Percentiles rank a stretch among this genome's conserved stretches.
Conservation (phyloP, 495 filamentous ascomycete species). For the Aspergillus funiculosus region DNA sequence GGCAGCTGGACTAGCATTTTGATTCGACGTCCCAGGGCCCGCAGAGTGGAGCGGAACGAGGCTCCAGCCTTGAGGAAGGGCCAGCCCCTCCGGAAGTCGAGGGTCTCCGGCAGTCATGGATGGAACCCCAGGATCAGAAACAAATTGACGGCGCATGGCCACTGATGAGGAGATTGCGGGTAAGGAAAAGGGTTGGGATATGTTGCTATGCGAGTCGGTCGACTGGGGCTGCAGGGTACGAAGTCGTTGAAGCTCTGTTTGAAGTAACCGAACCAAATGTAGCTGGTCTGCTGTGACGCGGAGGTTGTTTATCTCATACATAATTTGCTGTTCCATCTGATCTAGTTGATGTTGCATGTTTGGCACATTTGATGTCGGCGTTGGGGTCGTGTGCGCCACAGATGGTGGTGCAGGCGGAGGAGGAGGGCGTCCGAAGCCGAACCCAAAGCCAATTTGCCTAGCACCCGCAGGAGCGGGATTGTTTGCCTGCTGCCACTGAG, state of each 20-base stretch:
- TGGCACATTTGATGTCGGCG: conserved; percentile 15
- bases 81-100: conserved; percentile 65
- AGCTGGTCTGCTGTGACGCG: conserved; percentile 52
- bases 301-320: conserved; percentile 56
- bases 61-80: conserved; percentile 71
- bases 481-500: conserved; percentile 26
- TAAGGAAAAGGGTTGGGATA: conserved; percentile 18
- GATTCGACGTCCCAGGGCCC: conserved; percentile 10
- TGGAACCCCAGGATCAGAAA: conserved; percentile 28
- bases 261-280: conserved; percentile 48
- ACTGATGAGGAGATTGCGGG: conserved; percentile 19
- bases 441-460: conserved; percentile 40
- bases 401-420: conserved; percentile 27
- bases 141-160: conserved; percentile 25
- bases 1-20: conserved; percentile 9
- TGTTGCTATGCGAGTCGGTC: conserved; percentile 16
- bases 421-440: conserved; percentile 40
- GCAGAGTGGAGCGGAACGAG: conserved; percentile 61
- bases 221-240: conserved; percentile 40
- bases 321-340: conserved; percentile 60
- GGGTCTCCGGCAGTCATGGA: conserved; percentile 59
- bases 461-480: conserved; percentile 31
- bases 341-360: conserved; percentile 52
- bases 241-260: conserved; percentile 59
- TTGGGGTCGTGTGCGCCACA: conserved; percentile 14